A percentile compares a stretch with the other conserved stretches of the same genome.
Evolutionary conservation across 1,284 basidiomycete genomes (phyloP).

Genomic region (Irpex rosettiformis): DNA sequence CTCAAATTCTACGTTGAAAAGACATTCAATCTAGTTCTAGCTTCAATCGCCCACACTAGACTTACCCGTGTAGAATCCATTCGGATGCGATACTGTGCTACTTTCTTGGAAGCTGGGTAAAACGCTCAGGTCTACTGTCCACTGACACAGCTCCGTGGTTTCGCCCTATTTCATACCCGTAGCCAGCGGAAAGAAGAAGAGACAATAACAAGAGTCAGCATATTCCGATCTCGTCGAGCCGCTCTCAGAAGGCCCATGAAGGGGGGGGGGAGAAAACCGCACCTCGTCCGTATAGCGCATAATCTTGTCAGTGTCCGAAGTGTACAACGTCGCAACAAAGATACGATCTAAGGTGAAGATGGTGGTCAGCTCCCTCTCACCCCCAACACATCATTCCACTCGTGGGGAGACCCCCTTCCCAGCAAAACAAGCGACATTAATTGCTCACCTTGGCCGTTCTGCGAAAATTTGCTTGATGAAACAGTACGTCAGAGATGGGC

Average conservation of each 20-base stretch:
- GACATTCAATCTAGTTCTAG: too few species aligned
- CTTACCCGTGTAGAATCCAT: constrained; percentile 77
- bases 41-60: constrained; percentile 1
- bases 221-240: constrained; percentile 15
- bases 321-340: constrained; percentile 76
- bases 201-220: neutral
- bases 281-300: constrained; percentile 81
- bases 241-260: too few species aligned
- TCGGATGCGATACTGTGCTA: constrained; percentile 44
- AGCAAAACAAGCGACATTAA: neutral
- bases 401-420: neutral
- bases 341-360: constrained; percentile 49
- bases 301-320: constrained; percentile 65
- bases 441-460: constrained; percentile 53
- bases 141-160: constrained; percentile 74
- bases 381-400: too few species aligned
- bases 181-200: neutral
- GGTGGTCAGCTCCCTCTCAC: neutral
- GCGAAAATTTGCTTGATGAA: constrained; percentile 66
- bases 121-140: constrained; percentile 77
- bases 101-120: constrained; percentile 74
- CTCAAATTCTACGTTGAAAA: constrained; percentile 73
- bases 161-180: constrained; percentile 46
- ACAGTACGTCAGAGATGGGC: constrained; percentile 11
- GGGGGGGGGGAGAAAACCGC: constrained; percentile 24